Percentiles rank a stretch among this genome's conserved stretches.
Conservation (phyloP, 2,329 filamentous ascomycete genomes). For the Epichloe sibirici region DNA sequence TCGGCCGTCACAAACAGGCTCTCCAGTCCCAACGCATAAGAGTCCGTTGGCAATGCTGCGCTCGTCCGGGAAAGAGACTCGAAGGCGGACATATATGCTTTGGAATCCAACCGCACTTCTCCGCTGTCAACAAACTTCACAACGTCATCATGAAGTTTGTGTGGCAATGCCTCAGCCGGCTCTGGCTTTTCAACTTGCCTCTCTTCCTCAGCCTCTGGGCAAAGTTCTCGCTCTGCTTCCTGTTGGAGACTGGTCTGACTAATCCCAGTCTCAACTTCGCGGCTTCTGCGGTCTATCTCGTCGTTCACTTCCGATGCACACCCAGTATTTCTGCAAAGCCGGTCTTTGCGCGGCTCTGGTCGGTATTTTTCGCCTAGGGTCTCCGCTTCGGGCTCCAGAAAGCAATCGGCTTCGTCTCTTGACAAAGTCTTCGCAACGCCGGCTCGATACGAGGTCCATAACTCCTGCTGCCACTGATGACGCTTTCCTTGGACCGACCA, state of each 20-base stretch:
- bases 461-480: neutral
- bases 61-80: slow-evolving; percentile 7
- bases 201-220: slow-evolving; percentile 51
- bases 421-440: neutral
- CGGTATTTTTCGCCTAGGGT: neutral
- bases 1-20: slow-evolving; percentile 10
- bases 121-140: slow-evolving; percentile 1
- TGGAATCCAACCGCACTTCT: neutral
- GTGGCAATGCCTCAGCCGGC: slow-evolving; percentile 19
- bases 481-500: slow-evolving; percentile 2
- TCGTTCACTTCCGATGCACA: neutral
- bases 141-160: slow-evolving; percentile 33
- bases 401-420: neutral
- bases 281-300: neutral
- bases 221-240: slow-evolving; percentile 58
- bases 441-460: neutral
- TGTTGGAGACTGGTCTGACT: slow-evolving; percentile 17
- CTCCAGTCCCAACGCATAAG: slow-evolving; percentile 7
- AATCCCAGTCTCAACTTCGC: neutral
- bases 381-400: slow-evolving; percentile 1
- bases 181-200: slow-evolving; percentile 38
- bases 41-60: slow-evolving; percentile 7
- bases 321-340: neutral
- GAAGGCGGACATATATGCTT: slow-evolving; percentile 10
- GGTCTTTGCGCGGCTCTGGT: neutral